phyloP scores from a whole-genome alignment of 139 green algal genomes.

The Chlorella vulgaris region DNA sequence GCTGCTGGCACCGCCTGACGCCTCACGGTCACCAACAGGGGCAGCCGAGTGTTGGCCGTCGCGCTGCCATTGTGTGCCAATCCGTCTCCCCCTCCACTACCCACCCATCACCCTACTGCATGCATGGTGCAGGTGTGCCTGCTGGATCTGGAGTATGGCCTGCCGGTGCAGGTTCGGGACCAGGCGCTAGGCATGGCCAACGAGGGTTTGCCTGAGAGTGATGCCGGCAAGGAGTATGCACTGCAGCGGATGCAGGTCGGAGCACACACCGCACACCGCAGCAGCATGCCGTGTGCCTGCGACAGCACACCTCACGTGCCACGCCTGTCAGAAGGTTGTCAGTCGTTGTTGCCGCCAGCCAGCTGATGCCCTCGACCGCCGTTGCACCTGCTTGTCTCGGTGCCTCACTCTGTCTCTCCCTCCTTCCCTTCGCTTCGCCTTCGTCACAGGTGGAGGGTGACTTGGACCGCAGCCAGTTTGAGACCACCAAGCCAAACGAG shows the following conservation, averaged over 20 bases:
- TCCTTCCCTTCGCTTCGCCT: background rate
- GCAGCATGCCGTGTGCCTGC: background rate
- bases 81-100: background rate
- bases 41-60: background rate
- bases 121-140: conserved; percentile 95
- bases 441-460: conserved; percentile 19
- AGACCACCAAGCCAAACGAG: conserved; percentile 62
- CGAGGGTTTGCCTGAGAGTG: conserved; percentile 83
- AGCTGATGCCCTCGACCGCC: background rate
- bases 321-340: too few relatives aligned
- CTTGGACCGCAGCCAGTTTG: conserved; percentile 39
- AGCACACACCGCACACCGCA: conserved; percentile 14
- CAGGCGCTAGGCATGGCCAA: conserved; percentile 78
- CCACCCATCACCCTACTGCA: too few relatives aligned
- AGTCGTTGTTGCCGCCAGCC: background rate
- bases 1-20: too few relatives aligned
- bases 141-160: conserved; percentile 95
- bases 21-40: too few relatives aligned
- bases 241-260: conserved; percentile 67
- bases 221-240: conserved; percentile 89
- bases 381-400: background rate
- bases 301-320: too few relatives aligned
- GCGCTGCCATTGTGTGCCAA: too few relatives aligned
- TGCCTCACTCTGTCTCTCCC: background rate
- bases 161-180: conserved; percentile 93